Evolutionary conservation across 2,329 filamentous ascomycete genomes (phyloP).

Genomic region (Paradendryphiella salina): DNA sequence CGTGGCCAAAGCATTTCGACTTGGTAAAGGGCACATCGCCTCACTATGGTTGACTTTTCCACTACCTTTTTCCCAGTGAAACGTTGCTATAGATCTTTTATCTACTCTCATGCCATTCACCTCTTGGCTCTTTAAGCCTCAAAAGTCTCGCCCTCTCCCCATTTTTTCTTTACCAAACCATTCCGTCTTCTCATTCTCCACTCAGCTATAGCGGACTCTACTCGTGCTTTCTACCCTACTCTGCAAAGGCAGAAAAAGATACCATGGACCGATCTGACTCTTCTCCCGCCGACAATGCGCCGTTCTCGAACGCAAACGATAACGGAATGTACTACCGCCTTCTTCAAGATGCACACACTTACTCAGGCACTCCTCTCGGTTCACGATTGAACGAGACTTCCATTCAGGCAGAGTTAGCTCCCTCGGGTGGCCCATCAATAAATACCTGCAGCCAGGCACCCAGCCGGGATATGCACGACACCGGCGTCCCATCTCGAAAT

Average conservation of each 20-base stretch:
- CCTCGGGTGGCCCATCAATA: neutral
- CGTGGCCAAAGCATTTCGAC: neutral
- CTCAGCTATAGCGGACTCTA: neutral
- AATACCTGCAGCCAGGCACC: neutral
- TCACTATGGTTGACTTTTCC: neutral
- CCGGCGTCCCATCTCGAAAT: neutral
- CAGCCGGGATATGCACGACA: neutral
- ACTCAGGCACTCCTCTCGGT: neutral
- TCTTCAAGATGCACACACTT: neutral
- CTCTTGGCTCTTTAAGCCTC: neutral
- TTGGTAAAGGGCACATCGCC: neutral
- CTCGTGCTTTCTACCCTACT: neutral
- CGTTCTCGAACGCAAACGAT: neutral
- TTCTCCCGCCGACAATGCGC: no score
- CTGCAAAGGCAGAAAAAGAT: neutral
- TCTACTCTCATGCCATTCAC: neutral
- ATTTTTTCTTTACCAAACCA: neutral
- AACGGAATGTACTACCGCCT: neutral
- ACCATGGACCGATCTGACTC: neutral
- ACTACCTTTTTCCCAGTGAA: neutral
- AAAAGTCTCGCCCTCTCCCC: neutral
- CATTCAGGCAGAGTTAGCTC: neutral
- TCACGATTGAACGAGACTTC: neutral
- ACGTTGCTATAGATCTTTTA: neutral
- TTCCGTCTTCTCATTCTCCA: neutral